phyloP scores from a whole-genome alignment of 495 filamentous ascomycete genomes.

The Daldinia loculata region DNA sequence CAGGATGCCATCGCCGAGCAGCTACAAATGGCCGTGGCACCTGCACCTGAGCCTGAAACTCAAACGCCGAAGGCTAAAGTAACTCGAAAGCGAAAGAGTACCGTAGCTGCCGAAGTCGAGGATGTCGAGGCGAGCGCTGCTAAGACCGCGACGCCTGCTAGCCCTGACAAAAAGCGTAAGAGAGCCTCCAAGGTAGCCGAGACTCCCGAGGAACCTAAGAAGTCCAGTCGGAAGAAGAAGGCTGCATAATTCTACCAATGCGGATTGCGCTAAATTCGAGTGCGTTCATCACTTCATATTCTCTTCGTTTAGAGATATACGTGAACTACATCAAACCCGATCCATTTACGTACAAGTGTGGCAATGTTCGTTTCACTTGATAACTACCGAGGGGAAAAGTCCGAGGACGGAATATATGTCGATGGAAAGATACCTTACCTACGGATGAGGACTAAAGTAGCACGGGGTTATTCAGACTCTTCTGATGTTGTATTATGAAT shows the following conservation, averaged over 20 bases:
- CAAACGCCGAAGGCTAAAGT: conserved; percentile 60
- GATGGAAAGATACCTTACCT: not conserved
- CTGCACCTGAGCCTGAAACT: conserved; percentile 51
- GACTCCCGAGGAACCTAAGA: conserved; percentile 59
- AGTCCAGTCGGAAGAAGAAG: conserved; percentile 62
- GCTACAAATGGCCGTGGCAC: conserved; percentile 56
- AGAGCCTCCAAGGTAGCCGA: conserved; percentile 56
- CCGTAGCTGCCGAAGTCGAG: conserved; percentile 61
- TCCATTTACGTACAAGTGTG: not conserved
- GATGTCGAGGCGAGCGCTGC: conserved; percentile 51
- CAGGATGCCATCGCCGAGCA: conserved; percentile 67
- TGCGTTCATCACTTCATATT: not conserved
- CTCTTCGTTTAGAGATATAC: not conserved
- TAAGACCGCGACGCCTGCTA: conserved; percentile 60
- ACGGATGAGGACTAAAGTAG: not conserved
- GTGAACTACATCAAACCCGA: not conserved
- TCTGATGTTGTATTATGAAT: conserved; percentile 40
- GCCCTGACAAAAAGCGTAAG: conserved; percentile 75
- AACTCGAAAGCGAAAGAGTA: conserved; percentile 60
- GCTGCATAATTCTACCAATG: conserved; percentile 1
- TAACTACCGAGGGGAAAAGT: not conserved
- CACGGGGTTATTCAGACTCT: conserved; percentile 4
- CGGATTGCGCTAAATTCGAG: not conserved
- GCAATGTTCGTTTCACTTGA: not conserved
- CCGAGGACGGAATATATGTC: not conserved